phyloP scores from a whole-genome alignment of 2,329 filamentous ascomycete genomes.

The Didymella lethalis region DNA sequence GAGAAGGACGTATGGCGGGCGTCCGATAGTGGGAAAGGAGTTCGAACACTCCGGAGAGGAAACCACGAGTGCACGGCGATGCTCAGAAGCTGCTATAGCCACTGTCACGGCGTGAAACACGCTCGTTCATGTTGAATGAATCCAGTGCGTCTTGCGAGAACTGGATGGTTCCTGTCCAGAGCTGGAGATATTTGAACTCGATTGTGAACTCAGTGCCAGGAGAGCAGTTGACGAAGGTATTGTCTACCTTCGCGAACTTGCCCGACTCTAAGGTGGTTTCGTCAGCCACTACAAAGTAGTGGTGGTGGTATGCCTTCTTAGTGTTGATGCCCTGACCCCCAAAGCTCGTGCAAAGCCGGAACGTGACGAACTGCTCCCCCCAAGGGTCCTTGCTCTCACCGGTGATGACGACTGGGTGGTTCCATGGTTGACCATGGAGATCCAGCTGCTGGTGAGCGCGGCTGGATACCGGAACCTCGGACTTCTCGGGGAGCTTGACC shows the following conservation, averaged over 20 bases:
- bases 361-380: conserved; percentile 17
- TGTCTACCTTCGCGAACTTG: conserved; percentile 20
- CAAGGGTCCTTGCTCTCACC: not conserved
- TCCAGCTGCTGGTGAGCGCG: not conserved
- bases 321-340: conserved; percentile 6
- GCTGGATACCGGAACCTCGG: not conserved
- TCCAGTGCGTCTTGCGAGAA: conserved; percentile 14
- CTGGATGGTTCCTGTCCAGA: conserved; percentile 11
- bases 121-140: conserved; percentile 24
- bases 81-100: not conserved
- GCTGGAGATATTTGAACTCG: conserved; percentile 28
- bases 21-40: not conserved
- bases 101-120: not conserved
- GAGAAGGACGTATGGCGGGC: not conserved
- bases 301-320: conserved; percentile 6
- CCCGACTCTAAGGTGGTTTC: conserved; percentile 10
- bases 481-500: not conserved
- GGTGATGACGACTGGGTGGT: conserved; percentile 23
- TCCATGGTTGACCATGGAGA: conserved; percentile 4
- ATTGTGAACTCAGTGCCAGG: conserved; percentile 18
- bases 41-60: not conserved
- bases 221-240: conserved; percentile 33
- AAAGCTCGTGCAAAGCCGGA: conserved; percentile 27
- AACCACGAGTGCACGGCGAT: not conserved
- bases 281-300: conserved; percentile 25